Conservation (phyloP, 2,329 filamentous ascomycete species). For the Microdochium bolleyi region DNA sequence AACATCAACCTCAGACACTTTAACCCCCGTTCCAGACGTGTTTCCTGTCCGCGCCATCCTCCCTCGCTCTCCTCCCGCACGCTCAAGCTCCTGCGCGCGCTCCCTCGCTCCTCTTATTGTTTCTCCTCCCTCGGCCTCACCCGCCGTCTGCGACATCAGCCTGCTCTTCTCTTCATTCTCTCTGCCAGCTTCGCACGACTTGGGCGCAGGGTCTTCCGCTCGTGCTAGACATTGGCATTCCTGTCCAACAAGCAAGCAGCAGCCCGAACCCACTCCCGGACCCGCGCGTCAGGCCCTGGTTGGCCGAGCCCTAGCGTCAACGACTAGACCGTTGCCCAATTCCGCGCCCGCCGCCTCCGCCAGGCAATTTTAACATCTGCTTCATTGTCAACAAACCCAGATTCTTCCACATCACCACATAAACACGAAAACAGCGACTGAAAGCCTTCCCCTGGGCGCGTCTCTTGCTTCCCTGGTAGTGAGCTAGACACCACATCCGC, state of each 20-base stretch:
- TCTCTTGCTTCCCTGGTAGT: neutral
- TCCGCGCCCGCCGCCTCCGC: too few relatives aligned
- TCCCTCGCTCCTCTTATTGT: neutral
- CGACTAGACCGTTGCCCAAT: neutral
- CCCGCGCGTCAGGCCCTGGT: neutral
- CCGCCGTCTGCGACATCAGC: neutral
- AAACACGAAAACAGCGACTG: neutral
- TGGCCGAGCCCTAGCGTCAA: neutral
- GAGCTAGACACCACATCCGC: neutral
- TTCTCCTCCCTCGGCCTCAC: neutral
- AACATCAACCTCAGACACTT: constrained; percentile 1
- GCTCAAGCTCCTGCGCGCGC: neutral
- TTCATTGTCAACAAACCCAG: too few relatives aligned
- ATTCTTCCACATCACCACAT: neutral
- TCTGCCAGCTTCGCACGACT: too few relatives aligned
- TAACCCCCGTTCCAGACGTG: neutral
- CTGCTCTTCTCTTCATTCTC: too few relatives aligned
- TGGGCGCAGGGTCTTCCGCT: neutral
- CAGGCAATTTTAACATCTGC: too few relatives aligned
- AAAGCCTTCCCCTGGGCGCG: neutral
- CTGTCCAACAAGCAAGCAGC: neutral
- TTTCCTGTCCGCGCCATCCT: neutral
- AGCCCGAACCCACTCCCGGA: neutral
- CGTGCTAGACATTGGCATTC: neutral
- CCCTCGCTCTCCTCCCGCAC: neutral